These are phyloP conservation scores for Thelonectria rubi DNA, from an alignment of 2,329 filamentous ascomycete genomes.

Conservation along the genomic window DNA sequence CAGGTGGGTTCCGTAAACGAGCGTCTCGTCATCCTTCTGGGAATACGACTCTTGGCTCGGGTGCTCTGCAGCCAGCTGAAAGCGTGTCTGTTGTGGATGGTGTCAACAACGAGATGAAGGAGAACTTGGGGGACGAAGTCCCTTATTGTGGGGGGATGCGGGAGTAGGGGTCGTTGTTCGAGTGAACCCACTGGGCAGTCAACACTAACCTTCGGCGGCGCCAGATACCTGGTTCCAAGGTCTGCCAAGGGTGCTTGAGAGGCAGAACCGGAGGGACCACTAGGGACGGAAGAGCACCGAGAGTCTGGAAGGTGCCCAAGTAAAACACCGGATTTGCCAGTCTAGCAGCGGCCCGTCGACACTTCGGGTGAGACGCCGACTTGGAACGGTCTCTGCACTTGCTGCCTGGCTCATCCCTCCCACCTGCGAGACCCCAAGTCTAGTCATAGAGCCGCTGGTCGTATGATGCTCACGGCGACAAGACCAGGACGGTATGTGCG, in stretches of 20 bases:
- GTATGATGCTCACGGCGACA: conserved; percentile 35
- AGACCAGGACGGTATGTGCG: conserved; percentile 27
- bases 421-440: not conserved
- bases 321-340: conserved; percentile 18
- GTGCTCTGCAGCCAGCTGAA: conserved; percentile 17
- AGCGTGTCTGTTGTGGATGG: conserved; percentile 6
- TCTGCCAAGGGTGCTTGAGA: conserved; percentile 18
- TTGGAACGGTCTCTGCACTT: not conserved
- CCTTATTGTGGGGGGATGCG: conserved; percentile 33
- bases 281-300: conserved; percentile 19
- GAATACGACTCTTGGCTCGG: not conserved
- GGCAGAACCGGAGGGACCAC: conserved; percentile 14
- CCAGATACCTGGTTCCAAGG: conserved; percentile 29
- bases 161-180: conserved; percentile 28
- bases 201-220: conserved; percentile 29
- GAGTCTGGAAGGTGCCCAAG: conserved; percentile 9
- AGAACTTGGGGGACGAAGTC: conserved; percentile 23
- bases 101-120: conserved; percentile 30
- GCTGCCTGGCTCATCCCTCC: conserved; percentile 7
- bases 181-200: conserved; percentile 25
- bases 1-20: conserved; percentile 9
- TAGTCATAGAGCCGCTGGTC: conserved; percentile 27
- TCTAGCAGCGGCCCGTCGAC: conserved; percentile 31
- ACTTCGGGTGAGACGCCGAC: conserved; percentile 12
- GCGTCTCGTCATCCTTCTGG: not conserved